Evolutionary conservation across 2,329 filamentous ascomycete species (phyloP).

Genomic region (Colletotrichum endophyticum): DNA sequence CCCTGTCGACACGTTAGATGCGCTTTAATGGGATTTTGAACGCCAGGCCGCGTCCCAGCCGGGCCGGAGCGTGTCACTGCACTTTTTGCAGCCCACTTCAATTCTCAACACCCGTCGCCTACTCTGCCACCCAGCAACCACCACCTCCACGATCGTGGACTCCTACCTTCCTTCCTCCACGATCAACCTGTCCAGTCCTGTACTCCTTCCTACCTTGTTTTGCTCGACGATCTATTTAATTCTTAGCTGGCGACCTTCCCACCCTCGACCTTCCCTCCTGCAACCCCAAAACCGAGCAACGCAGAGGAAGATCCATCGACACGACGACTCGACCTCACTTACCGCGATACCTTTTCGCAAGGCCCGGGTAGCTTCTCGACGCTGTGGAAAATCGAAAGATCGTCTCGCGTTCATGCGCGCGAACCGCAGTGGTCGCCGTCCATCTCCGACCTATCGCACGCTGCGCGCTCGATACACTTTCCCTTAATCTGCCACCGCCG

Average conservation of each 20-base stretch:
- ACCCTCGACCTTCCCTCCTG: neutral
- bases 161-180: neutral
- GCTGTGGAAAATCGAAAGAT: neutral
- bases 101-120: neutral
- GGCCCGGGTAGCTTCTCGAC: neutral
- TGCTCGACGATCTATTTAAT: neutral
- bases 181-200: neutral
- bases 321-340: neutral
- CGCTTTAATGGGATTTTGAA: slow-evolving; percentile 13
- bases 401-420: neutral
- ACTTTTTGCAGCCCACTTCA: slow-evolving; percentile 17
- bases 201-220: neutral
- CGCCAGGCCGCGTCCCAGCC: slow-evolving; percentile 10
- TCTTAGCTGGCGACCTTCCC: neutral
- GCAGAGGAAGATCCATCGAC: neutral
- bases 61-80: slow-evolving; percentile 14
- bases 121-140: neutral
- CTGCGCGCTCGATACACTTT: neutral
- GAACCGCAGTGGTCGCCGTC: neutral
- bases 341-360: neutral
- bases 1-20: slow-evolving; percentile 13
- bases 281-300: neutral
- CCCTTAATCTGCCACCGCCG: neutral
- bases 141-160: neutral
- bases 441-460: neutral